These are phyloP conservation scores for Geosmithia putterillii DNA, from an alignment of 2,329 filamentous ascomycete genomes.

Conservation along the genomic window DNA sequence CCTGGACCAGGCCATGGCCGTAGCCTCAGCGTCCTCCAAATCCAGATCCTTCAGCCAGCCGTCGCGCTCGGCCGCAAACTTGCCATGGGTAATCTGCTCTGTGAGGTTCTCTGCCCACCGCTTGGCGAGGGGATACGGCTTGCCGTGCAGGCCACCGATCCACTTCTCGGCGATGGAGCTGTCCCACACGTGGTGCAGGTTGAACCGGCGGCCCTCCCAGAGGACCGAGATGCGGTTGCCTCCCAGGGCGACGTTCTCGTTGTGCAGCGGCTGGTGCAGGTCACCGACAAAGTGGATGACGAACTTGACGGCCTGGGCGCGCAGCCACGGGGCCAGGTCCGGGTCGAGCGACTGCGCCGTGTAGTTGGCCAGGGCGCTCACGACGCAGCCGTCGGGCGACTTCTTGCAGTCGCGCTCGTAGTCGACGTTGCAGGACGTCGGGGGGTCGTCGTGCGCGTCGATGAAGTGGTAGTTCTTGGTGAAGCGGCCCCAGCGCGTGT, in stretches of 20 bases:
- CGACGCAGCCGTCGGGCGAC: conserved; percentile 39
- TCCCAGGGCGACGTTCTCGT: conserved; percentile 49
- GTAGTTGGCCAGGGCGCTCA: conserved; percentile 48
- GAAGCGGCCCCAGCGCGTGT: conserved; percentile 50
- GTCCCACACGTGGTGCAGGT: conserved; percentile 67
- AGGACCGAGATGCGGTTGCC: conserved; percentile 57
- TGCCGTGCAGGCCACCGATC: conserved; percentile 40
- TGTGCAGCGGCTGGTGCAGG: conserved; percentile 57
- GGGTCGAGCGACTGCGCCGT: conserved; percentile 40
- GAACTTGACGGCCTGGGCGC: conserved; percentile 52
- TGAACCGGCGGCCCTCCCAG: conserved; percentile 44
- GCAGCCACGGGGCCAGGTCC: conserved; percentile 28
- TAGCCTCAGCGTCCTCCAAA: conserved; percentile 38
- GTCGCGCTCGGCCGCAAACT: conserved; percentile 30
- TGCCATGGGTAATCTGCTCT: conserved; percentile 40
- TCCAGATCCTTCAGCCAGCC: conserved; percentile 47
- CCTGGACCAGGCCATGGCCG: conserved; percentile 50
- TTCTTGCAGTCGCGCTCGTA: conserved; percentile 49
- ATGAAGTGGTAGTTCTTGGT: conserved; percentile 56
- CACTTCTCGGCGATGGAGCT: conserved; percentile 54
- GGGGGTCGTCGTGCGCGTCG: conserved; percentile 53
- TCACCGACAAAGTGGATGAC: conserved; percentile 58
- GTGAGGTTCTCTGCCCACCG: conserved; percentile 46
- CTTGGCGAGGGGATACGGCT: conserved; percentile 35
- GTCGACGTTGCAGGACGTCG: conserved; percentile 42